These are phyloP conservation scores for Tephrocybe sp. DNA, from an alignment of 768 basidiomycete species.

Conservation along the genomic window DNA sequence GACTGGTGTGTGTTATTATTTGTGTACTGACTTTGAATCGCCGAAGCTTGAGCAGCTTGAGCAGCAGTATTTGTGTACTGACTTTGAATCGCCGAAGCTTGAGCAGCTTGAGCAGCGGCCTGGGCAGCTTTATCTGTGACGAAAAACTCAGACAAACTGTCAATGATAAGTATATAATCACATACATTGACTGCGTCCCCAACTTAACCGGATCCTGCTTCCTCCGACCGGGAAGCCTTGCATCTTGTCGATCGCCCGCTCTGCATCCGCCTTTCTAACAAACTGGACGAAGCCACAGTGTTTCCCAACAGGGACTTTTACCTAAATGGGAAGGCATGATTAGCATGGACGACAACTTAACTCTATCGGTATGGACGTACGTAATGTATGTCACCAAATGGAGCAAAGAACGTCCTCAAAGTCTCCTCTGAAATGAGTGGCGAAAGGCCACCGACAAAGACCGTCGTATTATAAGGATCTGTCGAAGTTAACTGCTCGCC, in stretches of 20 bases:
- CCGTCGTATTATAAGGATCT: conserved; percentile 96
- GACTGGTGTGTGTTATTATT: conserved; percentile 19
- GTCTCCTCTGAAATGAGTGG: conserved; percentile 91
- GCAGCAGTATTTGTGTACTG: conserved; percentile 64
- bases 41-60: conserved; percentile 76
- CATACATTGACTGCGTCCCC: conserved; percentile 92
- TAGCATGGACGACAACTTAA: conserved; percentile 3
- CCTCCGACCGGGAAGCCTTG: conserved; percentile 95
- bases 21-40: conserved; percentile 49
- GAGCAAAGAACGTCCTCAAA: conserved; percentile 83
- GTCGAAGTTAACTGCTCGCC: conserved; percentile 85
- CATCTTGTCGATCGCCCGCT: conserved; percentile 93
- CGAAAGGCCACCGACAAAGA: conserved; percentile 90
- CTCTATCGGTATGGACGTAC: conserved; percentile 42
- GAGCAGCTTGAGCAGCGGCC: conserved; percentile 82
- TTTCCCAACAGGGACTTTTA: conserved; percentile 95
- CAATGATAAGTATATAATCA: conserved; percentile 9
- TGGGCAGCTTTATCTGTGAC: conserved; percentile 83
- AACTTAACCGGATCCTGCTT: conserved; percentile 86
- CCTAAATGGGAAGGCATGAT: conserved; percentile 42
- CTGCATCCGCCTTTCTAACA: conserved; percentile 88
- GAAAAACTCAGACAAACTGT: conserved; percentile 5
- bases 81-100: conserved; percentile 66
- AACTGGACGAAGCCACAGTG: conserved; percentile 97
- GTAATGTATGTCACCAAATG: conserved; percentile 94